Conservation (phyloP, 352 stramenopile genomes). For the Phytophthora megakarya region DNA sequence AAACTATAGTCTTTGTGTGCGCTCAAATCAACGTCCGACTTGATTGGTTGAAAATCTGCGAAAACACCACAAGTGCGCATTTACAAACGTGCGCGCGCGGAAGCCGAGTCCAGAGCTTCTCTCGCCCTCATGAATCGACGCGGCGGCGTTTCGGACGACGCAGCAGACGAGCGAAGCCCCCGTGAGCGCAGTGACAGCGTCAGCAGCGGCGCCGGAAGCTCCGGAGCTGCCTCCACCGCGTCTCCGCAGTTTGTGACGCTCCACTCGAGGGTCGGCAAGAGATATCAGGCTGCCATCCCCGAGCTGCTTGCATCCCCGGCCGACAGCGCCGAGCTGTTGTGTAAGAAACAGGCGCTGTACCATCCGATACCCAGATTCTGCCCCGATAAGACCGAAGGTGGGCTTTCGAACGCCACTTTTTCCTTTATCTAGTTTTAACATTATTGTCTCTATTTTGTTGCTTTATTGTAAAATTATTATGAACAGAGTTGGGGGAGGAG, state of each 20-base stretch:
- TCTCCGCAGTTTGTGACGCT: conserved; percentile 68
- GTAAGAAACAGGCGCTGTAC: conserved; percentile 37
- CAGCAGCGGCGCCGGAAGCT: conserved; percentile 24
- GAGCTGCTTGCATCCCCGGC: conserved; percentile 40
- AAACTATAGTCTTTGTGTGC: neutral
- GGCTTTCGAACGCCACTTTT: neutral
- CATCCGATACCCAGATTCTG: conserved; percentile 48
- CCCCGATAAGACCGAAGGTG: conserved; percentile 61
- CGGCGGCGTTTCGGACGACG: conserved; percentile 22
- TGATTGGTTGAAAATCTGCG: conserved; percentile 15
- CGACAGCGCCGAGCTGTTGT: conserved; percentile 25
- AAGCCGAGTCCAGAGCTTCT: conserved; percentile 22
- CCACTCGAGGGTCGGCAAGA: conserved; percentile 78
- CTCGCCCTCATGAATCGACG: conserved; percentile 37
- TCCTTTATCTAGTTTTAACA: neutral
- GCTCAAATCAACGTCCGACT: neutral
- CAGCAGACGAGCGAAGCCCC: conserved; percentile 6
- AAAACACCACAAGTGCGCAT: conserved; percentile 15
- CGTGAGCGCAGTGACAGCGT: conserved; percentile 38
- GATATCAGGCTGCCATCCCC: conserved; percentile 78
- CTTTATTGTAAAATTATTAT: conserved; percentile 4
- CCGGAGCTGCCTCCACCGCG: neutral
- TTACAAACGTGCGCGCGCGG: conserved; percentile 23
- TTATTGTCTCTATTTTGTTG: conserved; percentile 8
- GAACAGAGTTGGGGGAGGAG: conserved; percentile 59